Base-by-base conservation (phyloP, 176 grass and related monocot species). In the Lolium multiflorum region DNA sequence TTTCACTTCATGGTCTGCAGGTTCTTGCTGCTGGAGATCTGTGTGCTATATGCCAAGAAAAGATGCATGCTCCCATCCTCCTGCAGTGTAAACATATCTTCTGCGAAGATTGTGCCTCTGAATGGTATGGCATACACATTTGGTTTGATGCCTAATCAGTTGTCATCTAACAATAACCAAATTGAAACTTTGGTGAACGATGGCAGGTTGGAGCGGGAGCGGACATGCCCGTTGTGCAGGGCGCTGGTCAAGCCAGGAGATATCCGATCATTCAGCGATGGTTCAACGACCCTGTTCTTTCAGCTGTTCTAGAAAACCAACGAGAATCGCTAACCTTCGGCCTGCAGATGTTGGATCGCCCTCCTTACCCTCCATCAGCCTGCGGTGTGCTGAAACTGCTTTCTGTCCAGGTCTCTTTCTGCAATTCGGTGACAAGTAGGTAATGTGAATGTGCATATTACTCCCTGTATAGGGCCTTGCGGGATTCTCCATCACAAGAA, bases 41-140 rank as follows among this genome's bases (percentile, higher is more conserved):
- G 92, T 97, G 94, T 44, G 90, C 94, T 50, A 97, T 97, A 87
- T 97, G 94, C 89, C 94, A 94, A 77, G 94, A 94, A 79, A 97
- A 97, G 90, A 94, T 92, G 94, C 90, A 94, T 62, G 66, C 87
- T 58, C 94, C 94, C 17, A 94, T 94, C 67, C 90, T 97, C 73
- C 87, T 97, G 51, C 81, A 88, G 58, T 97, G 94, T 64, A 94
- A 97, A 67, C 94, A 97, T 37, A 89, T 97, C 74, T 97, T 97
- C 20, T 97, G 94, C n/a, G 94, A 97, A 89, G 94, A 97, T 25
- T 97, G 94, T 66, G 94, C 90, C 41, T 97, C 92, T 74, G 94
- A 97, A 94, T 97, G 94, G 94, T 97, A 86, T 84, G 6, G 4
- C 72, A 43, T 26, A 16, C 14, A 25, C 71, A 51, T 56, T 49